These are phyloP conservation scores for Populus simonii DNA, from an alignment of 345 rosid genomes.

Conservation along the genomic window DNA sequence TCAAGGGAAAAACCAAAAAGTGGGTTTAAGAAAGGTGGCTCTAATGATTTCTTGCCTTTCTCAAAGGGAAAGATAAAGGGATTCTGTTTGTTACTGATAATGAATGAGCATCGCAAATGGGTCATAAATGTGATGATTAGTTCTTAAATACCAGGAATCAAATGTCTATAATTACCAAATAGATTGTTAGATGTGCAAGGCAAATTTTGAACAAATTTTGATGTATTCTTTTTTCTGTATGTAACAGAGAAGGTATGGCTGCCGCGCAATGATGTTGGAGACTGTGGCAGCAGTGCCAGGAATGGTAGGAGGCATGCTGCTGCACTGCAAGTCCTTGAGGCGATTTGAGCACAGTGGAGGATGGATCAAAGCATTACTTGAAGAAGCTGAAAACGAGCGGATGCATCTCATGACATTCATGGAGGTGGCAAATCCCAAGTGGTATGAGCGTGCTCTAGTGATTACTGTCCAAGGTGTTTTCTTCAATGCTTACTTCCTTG, in stretches of 20 bases:
- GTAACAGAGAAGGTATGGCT: slow-evolving; percentile 69
- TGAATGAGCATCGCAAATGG: not conserved
- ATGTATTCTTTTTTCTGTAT: not conserved
- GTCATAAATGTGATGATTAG: too few relatives aligned
- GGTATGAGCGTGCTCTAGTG: slow-evolving; percentile 76
- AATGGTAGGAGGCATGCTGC: slow-evolving; percentile 87
- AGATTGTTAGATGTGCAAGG: not conserved
- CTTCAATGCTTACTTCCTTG: slow-evolving; percentile 65
- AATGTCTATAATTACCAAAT: too few relatives aligned
- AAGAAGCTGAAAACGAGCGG: slow-evolving; percentile 87
- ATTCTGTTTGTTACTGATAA: too few relatives aligned
- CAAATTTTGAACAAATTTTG: not conserved
- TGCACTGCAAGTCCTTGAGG: slow-evolving; percentile 67
- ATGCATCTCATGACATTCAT: slow-evolving; percentile 96
- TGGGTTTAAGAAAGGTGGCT: not conserved
- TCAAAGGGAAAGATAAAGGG: too few relatives aligned
- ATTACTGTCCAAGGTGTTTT: slow-evolving; percentile 70
- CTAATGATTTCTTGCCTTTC: not conserved
- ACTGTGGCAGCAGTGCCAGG: slow-evolving; percentile 88
- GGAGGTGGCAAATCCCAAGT: slow-evolving; percentile 72
- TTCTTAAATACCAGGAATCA: too few relatives aligned
- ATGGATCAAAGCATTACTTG: slow-evolving; percentile 85
- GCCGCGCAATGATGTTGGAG: slow-evolving; percentile 91
- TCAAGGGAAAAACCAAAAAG: not conserved
- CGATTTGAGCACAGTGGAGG: slow-evolving; percentile 79